phyloP scores from a whole-genome alignment of 1,139 yeast species.

The Protomyces arabidopsidicola region DNA sequence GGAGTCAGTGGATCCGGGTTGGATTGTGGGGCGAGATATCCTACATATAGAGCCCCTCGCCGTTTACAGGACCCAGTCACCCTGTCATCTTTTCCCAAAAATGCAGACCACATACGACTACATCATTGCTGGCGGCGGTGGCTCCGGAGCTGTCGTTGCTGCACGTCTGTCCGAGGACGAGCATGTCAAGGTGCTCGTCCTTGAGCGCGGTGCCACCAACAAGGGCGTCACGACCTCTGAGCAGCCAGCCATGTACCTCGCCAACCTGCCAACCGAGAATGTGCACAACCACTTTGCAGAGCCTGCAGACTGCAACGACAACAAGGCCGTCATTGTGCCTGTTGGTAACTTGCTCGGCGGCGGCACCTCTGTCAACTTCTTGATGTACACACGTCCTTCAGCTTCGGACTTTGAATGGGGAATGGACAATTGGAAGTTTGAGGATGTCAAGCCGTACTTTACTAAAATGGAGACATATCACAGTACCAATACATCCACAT shows the following conservation, averaged over 20 bases:
- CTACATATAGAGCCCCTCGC: no score
- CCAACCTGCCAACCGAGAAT: constrained; percentile 6
- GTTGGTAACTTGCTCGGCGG: constrained; percentile 5
- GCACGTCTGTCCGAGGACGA: constrained; percentile 20
- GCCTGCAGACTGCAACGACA: constrained; percentile 5
- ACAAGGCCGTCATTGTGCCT: constrained; percentile 2
- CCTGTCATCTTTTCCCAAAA: not conserved
- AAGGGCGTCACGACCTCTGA: constrained; percentile 2
- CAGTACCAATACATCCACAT: not conserved
- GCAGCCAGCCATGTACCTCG: constrained; percentile 11
- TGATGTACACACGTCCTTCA: constrained; percentile 6
- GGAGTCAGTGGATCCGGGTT: no score
- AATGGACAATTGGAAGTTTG: constrained; percentile 13
- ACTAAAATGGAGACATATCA: constrained; percentile 12
- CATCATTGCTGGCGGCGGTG: constrained; percentile 20
- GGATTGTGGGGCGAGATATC: no score
- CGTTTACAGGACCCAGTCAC: no score
- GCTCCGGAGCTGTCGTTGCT: constrained; percentile 13
- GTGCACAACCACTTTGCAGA: not conserved
- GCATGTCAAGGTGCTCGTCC: constrained; percentile 3
- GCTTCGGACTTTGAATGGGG: constrained; percentile 5
- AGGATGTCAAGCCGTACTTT: constrained; percentile 18
- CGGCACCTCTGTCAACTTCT: constrained; percentile 4
- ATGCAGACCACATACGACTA: constrained; percentile 14
- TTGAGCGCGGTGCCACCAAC: constrained; percentile 14